phyloP scores from a whole-genome alignment of 2,329 filamentous ascomycete species.

The Aspergillus sclerotialis region DNA sequence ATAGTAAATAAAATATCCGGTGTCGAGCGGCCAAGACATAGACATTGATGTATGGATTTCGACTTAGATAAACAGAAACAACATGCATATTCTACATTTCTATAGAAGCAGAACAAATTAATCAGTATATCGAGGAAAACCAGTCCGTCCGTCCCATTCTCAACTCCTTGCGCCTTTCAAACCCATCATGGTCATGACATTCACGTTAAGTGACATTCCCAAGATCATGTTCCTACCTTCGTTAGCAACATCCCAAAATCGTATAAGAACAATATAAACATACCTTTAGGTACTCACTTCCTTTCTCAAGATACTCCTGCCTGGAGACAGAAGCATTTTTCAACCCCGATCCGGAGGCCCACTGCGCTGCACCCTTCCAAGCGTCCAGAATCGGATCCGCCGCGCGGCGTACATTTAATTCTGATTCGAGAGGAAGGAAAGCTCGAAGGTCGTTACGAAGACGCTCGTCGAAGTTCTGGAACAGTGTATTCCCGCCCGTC shows the following conservation, averaged over 20 bases:
- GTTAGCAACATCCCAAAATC: too few relatives aligned
- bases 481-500: constrained; percentile 87
- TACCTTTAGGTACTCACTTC: constrained; percentile 85
- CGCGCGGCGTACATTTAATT: constrained; percentile 66
- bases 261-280: too few relatives aligned
- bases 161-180: too few relatives aligned
- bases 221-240: constrained; percentile 29
- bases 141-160: too few relatives aligned
- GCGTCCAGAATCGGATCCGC: constrained; percentile 74
- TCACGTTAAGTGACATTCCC: constrained; percentile 30
- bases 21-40: too few relatives aligned
- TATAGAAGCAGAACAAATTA: too few relatives aligned
- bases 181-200: too few relatives aligned
- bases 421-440: constrained; percentile 62
- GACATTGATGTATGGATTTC: too few relatives aligned
- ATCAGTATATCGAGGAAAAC: too few relatives aligned
- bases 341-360: constrained; percentile 58
- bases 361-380: constrained; percentile 86
- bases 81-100: too few relatives aligned
- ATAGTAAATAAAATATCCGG: too few relatives aligned
- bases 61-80: too few relatives aligned
- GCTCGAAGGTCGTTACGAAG: constrained; percentile 65
- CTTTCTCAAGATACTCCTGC: constrained; percentile 87
- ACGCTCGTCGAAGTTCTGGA: constrained; percentile 78
- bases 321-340: constrained; percentile 62